Evolutionary conservation across 2,329 filamentous ascomycete genomes (phyloP), one percentile per base, ranked within the genome.

Genomic region (Cryphonectria parasitica): DNA sequence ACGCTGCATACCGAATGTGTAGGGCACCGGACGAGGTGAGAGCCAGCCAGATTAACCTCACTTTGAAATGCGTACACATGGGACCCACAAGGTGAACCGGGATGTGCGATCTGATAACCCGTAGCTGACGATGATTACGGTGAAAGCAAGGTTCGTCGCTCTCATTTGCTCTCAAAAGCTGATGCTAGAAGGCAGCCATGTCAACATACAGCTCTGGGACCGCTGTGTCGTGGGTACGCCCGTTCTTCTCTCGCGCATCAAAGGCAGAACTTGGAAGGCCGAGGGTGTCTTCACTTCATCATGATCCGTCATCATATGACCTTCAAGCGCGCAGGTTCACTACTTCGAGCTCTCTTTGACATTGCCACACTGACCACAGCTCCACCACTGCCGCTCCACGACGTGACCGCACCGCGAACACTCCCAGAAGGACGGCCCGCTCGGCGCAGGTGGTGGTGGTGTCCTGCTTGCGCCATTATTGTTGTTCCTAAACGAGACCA

Each of bases 321-420:
- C 22, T n/a, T 52, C 19, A 28, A 3, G 25, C 52, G 19, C 25
- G 10, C 25, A 31, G 34, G 3, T 25, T 64, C 34, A 34, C 34
- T 43, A 64, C 63, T 52, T 64, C 3, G 84, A 87, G 71, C 77
- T 83, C 15, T 84, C 81, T 78, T 88, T 89, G 79, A 89, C 83
- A 73, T 79, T 82, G 2, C 86, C 86, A 75, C 88, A 90, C 3
- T 81, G 77, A 25, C 83, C 83, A 74, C 88, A 89, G 34, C 83
- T 86, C 87, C 87, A 89, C 85, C 86, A 89, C 73, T 84, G 81
- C 61, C 81, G 79, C 69, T 88, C 85, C 80, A 88, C 86, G 36
- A 79, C 76, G 2, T 81, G 85, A 11, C 82, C 83, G 73, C 88
- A 90, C 68, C 82, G 81, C 22, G 81, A 82, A 73, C 88, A 90